phyloP scores from a whole-genome alignment of 176 grass and related monocot species.

The Thinopyrum elongatum region DNA sequence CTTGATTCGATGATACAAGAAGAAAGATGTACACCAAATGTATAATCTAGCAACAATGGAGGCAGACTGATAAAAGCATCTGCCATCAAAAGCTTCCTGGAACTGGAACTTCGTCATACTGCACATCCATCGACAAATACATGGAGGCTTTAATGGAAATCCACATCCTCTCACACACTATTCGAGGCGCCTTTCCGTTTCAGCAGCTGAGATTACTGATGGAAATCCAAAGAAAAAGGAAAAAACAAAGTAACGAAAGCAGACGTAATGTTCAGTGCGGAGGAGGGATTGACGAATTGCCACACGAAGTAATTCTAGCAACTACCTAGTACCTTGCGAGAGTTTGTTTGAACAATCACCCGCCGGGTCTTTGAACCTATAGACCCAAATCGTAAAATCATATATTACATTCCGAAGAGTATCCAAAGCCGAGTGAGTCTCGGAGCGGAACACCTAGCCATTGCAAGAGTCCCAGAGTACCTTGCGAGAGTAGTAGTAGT shows the following conservation, averaged over 20 bases:
- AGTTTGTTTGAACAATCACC: no score
- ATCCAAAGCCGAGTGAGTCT: no score
- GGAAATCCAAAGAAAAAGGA: background rate
- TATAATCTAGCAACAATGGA: background rate
- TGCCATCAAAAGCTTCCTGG: background rate
- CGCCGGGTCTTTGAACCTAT: no score
- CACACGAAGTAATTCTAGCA: no score
- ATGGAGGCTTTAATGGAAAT: background rate
- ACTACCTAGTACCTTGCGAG: no score
- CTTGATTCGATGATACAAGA: slow-evolving; percentile 11
- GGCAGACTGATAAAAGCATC: background rate
- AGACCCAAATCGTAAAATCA: no score
- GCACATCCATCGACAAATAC: background rate
- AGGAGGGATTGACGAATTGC: no score
- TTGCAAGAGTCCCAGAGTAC: no score
- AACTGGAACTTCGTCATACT: background rate
- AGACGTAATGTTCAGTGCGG: background rate
- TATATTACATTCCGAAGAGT: no score
- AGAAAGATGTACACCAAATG: background rate
- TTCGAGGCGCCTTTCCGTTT: background rate
- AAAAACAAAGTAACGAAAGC: background rate
- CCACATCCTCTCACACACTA: background rate
- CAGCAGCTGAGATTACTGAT: background rate
- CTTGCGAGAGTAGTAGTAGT: no score
- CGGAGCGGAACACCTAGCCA: no score